Evolutionary conservation across 2,329 filamentous ascomycete species (phyloP), one percentile per base, ranked within the genome.

Genomic region (Ophiostoma australiae): DNA sequence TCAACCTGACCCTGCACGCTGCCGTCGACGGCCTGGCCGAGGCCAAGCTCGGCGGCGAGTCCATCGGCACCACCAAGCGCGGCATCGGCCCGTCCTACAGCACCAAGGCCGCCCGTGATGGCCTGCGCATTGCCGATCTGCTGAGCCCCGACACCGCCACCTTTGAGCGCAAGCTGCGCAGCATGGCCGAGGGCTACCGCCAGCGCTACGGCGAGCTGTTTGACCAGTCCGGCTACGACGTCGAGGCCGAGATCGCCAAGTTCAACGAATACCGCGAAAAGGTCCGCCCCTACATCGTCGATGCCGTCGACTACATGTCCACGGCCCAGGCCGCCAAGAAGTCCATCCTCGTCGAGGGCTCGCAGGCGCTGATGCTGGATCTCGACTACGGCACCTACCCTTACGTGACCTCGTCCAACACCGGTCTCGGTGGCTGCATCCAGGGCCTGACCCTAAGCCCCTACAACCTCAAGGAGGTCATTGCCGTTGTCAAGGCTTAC

Each of bases 401-500:
- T 44, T 82, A 78, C 67, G 86, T 88, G 61, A 87, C 85, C 41
- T 86, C 84, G 58, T 86, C 85, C 70, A 88, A 83, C 77, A 87
- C 85, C 13, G 82, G 84, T 41, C 81, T 87, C 61, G 86, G 85
- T 67, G 87, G 87, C 71, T 84, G 74, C 70, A 73, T 74, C 58
- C 74, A 75, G 73, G 74, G 84, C 71, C 82, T 75, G 31, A 55
- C 74, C 3, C 73, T 75, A 23, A 72, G 61, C 70, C 74, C 73
- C 2, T 69, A 65, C 41, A 33, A 66, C 23, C 70, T 74, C 67
- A 72, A 73, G 23, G 86, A 86, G 71, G 82, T 87, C 70, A 85
- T 90, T 73, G 88, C 87, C 66, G 88, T 90, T 4, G 86, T 89
- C 5, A 90, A 90, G 76, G 87, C 87, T 15, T 90, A 89, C 70